Base-by-base conservation (phyloP, 2,329 filamentous ascomycete genomes). In the Neonectria ditissima region DNA sequence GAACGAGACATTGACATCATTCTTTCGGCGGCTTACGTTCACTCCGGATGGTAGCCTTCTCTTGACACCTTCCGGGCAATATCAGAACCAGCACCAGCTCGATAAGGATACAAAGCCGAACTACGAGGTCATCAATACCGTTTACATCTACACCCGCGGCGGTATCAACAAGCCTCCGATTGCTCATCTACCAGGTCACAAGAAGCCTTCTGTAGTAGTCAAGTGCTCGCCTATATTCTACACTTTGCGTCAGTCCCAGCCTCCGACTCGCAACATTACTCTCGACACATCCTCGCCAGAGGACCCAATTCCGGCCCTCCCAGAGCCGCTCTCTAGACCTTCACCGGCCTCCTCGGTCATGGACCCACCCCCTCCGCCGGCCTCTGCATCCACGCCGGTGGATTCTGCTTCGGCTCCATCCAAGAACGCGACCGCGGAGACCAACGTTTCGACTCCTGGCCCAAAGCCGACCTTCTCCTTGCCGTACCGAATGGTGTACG, bases 131-230 rank as follows among this genome's bases (percentile, higher is more conserved):
- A 94, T 92, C 72, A 99, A 99, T 76, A 99, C 96, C 0, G 97
- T 99, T 22, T 99, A 99, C 79, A 96, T 99, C 57, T 99, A 99
- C 79, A 97, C 95, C 0, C 87, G 96, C 72, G 96, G 94, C 30
- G 96, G 96, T 24, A 93, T 99, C 75, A 98, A 97, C 81, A 97
- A 97, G 77, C 94, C 96, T 1, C 96, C 96, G 2, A 92, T 98
- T 61, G 94, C 95, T 7, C 96, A 98, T 79, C 85, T 99, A 7
- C 96, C 96, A 0, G 96, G 96, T 2, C 95, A 98, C 80, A 99
- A 97, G 83, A 99, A 99, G 79, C 96, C 96, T 0, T 98, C 96
- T 0, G 93, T 99, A 11, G 96, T 94, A 1, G 93, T 99, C 63
- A 93, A 93, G 75, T 99, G 96, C 77, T 99, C 95, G 14, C 96